Percentiles rank a stretch among this genome's conserved stretches.
Conservation (phyloP, 192 early-diverging fungal species). For the Podila minutissima region DNA sequence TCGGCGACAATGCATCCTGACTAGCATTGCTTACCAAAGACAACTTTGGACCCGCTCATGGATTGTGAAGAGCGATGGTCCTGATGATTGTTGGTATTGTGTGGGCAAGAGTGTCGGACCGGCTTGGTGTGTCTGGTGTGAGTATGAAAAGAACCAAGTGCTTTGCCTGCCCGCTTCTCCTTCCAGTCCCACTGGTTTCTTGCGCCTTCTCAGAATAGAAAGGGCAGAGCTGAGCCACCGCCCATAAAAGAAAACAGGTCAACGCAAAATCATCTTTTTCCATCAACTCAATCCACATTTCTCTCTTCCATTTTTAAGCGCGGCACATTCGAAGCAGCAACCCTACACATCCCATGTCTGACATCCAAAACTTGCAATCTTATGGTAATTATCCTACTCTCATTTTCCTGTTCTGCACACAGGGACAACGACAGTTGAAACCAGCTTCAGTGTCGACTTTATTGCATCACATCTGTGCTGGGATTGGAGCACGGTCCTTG, state of each 20-base stretch:
- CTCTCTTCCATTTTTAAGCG: not conserved
- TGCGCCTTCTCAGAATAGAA: not conserved
- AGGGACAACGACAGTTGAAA: not conserved
- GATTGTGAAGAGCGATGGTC: not conserved
- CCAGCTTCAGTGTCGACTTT: not conserved
- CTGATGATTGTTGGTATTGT: not conserved
- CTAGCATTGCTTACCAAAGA: constrained; percentile 39
- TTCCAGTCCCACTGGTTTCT: no score
- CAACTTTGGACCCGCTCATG: constrained; percentile 54
- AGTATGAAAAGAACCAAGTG: no score
- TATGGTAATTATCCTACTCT: constrained; percentile 3
- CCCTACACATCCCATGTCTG: not conserved
- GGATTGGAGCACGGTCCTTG: no score
- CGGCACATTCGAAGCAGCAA: constrained; percentile 1
- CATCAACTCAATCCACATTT: not conserved
- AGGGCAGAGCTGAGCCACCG: no score
- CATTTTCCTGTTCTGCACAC: not conserved
- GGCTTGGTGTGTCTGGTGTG: no score
- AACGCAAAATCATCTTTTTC: not conserved
- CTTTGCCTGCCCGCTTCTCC: no score
- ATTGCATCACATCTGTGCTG: not conserved
- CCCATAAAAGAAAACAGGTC: constrained; percentile 1
- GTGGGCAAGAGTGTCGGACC: not conserved
- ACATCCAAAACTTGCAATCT: not conserved
- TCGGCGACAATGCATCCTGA: not conserved